phyloP scores from a whole-genome alignment of 495 filamentous ascomycete species.

The Penicillium riverlandense region DNA sequence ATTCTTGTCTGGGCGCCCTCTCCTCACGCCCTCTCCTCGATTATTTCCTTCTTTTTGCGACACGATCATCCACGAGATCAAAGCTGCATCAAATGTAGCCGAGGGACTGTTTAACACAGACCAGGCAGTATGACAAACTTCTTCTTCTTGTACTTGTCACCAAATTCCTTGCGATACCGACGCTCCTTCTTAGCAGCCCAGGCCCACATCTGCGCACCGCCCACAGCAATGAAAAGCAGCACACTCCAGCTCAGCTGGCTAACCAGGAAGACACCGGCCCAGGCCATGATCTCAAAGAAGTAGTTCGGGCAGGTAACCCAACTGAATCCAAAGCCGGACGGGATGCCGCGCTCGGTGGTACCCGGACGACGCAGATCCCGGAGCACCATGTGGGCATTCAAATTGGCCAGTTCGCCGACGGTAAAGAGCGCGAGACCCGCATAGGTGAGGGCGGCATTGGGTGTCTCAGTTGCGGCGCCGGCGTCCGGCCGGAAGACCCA shows the following conservation, averaged over 20 bases:
- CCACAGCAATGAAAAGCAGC: slow-evolving; percentile 61
- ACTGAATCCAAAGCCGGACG: slow-evolving; percentile 75
- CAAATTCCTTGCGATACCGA: slow-evolving; percentile 82
- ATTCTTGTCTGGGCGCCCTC: not conserved
- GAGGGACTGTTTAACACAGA: slow-evolving; percentile 32
- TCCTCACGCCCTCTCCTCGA: not conserved
- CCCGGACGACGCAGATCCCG: slow-evolving; percentile 69
- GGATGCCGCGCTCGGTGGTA: slow-evolving; percentile 80
- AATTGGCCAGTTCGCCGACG: slow-evolving; percentile 71
- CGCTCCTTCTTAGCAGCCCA: slow-evolving; percentile 94
- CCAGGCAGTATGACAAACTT: slow-evolving; percentile 71
- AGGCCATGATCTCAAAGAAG: slow-evolving; percentile 82
- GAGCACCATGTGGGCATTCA: slow-evolving; percentile 69
- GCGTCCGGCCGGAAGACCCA: slow-evolving; percentile 75
- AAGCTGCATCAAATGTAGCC: no score
- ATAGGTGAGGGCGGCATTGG: slow-evolving; percentile 47
- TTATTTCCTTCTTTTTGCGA: no score
- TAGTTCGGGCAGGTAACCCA: slow-evolving; percentile 96
- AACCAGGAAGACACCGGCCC: slow-evolving; percentile 69
- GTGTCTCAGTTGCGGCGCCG: slow-evolving; percentile 37
- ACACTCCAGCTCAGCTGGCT: slow-evolving; percentile 70
- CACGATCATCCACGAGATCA: no score
- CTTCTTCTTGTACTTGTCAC: slow-evolving; percentile 86
- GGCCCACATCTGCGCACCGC: slow-evolving; percentile 64
- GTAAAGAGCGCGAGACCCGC: slow-evolving; percentile 61